Evolutionary conservation across 805 yeast species (phyloP).

Genomic region (Peterozyma toletana): DNA sequence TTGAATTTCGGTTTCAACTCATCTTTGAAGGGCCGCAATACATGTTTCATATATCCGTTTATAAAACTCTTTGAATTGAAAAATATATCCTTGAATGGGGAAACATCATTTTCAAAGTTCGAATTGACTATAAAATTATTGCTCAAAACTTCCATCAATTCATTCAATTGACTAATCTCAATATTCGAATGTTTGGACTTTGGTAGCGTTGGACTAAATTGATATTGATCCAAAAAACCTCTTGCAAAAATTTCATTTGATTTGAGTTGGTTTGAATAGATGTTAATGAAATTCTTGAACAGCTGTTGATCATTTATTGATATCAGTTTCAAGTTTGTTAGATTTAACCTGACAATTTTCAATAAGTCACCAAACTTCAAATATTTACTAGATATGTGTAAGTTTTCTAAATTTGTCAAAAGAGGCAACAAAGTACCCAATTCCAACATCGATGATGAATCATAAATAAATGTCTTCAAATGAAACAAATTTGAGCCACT

Average conservation of each 20-base stretch:
- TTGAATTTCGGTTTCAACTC: conserved; percentile 6
- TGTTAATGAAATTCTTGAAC: conserved; percentile 7
- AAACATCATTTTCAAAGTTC: conserved; percentile 3
- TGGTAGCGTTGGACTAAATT: conserved; percentile 9
- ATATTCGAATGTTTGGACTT: conserved; percentile 5
- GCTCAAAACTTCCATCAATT: conserved; percentile 5
- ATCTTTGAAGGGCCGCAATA: conserved; percentile 8
- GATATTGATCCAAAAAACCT: conserved; percentile 5
- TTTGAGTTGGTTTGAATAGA: conserved; percentile 6
- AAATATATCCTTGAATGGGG: conserved; percentile 6
- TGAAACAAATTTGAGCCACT: not conserved
- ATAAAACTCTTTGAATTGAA: conserved; percentile 7
- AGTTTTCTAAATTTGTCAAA: conserved; percentile 3
- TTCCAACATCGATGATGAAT: conserved; percentile 3
- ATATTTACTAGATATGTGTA: conserved; percentile 5
- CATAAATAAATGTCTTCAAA: conserved; percentile 4
- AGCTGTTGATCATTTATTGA: conserved; percentile 7
- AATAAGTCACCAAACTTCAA: conserved; percentile 1
- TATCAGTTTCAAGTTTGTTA: conserved; percentile 2
- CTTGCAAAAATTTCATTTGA: conserved; percentile 7
- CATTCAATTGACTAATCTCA: conserved; percentile 1
- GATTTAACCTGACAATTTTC: not conserved
- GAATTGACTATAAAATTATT: conserved; percentile 1
- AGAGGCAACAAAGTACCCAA: not conserved
- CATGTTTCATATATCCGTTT: conserved; percentile 4